Conservation (phyloP, 2,329 filamentous ascomycete species). For the Fusarium sp. region DNA sequence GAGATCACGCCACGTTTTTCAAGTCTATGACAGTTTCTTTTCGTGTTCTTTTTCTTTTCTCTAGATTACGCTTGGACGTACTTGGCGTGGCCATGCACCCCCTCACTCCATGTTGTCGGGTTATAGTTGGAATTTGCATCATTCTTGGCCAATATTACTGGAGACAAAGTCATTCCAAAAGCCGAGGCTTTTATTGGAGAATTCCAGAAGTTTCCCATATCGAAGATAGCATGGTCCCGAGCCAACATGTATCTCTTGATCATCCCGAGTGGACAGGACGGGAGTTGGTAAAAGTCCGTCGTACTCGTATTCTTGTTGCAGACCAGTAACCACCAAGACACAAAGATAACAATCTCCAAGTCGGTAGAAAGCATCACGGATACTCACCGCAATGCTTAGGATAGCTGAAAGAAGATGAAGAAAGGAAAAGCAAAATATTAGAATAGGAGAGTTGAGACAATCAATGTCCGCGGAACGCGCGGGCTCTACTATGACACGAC, state of each 20-base stretch:
- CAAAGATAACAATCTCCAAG: not conserved
- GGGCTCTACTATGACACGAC: not conserved
- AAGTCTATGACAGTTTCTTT: not conserved
- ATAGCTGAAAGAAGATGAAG: no score
- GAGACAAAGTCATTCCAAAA: not conserved
- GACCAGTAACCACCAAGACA: not conserved
- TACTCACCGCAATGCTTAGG: rapidly evolving
- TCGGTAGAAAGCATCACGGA: not conserved
- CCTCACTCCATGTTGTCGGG: not conserved
- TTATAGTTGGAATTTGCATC: not conserved
- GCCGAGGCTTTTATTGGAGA: not conserved
- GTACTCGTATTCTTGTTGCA: not conserved
- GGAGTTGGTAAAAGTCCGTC: not conserved
- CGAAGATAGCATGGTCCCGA: not conserved
- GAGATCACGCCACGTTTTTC: not conserved
- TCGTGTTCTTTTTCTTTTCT: not conserved
- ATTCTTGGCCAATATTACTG: not conserved
- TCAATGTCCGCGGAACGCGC: not conserved
- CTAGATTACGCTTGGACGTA: not conserved
- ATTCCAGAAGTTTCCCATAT: not conserved
- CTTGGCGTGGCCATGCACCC: not conserved
- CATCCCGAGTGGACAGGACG: not conserved
- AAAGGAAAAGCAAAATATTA: not conserved
- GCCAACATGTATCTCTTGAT: not conserved
- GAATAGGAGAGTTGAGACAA: not conserved